A percentile compares a stretch with the other conserved stretches of the same genome.
These are phyloP conservation scores for Herpotrichia juniperi DNA, from an alignment of 2,329 filamentous ascomycete species.

Conservation along the genomic window DNA sequence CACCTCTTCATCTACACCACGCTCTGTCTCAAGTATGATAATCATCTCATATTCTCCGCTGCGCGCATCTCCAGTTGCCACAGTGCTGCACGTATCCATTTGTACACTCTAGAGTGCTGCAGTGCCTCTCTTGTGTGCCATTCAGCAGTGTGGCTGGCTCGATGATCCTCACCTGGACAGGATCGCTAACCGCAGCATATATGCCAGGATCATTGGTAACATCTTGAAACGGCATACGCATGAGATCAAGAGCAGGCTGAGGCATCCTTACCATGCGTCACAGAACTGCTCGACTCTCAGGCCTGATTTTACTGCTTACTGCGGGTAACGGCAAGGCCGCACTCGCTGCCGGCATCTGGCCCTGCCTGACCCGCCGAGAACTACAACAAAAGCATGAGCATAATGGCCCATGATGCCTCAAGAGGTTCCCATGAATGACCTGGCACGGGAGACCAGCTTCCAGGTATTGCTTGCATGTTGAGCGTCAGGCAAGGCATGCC, in stretches of 20 bases:
- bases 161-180: conserved; percentile 40
- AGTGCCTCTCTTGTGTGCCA: conserved; percentile 37
- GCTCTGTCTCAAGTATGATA: conserved; percentile 24
- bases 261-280: conserved; percentile 45
- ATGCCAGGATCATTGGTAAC: conserved; percentile 35
- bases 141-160: conserved; percentile 40
- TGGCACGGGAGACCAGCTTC: conserved; percentile 31
- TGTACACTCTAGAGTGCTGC: conserved; percentile 32
- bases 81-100: conserved; percentile 23
- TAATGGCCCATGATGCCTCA: conserved; percentile 17
- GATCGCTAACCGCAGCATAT: conserved; percentile 47
- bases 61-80: conserved; percentile 21
- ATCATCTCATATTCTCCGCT: conserved; percentile 19
- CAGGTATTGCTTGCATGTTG: conserved; percentile 35
- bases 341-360: conserved; percentile 41
- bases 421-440: conserved; percentile 16
- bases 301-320: conserved; percentile 32
- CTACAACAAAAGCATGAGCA: conserved; percentile 28
- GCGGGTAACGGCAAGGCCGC: conserved; percentile 45
- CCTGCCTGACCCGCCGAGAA: conserved; percentile 37
- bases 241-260: conserved; percentile 44
- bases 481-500: conserved; percentile 29
- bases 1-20: conserved; percentile 2
- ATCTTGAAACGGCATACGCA: conserved; percentile 49
- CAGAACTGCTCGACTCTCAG: conserved; percentile 31